A percentile compares a stretch with the other conserved stretches of the same genome.
These are phyloP conservation scores for Diplodia sapinea DNA, from an alignment of 2,329 filamentous ascomycete species.

Conservation along the genomic window DNA sequence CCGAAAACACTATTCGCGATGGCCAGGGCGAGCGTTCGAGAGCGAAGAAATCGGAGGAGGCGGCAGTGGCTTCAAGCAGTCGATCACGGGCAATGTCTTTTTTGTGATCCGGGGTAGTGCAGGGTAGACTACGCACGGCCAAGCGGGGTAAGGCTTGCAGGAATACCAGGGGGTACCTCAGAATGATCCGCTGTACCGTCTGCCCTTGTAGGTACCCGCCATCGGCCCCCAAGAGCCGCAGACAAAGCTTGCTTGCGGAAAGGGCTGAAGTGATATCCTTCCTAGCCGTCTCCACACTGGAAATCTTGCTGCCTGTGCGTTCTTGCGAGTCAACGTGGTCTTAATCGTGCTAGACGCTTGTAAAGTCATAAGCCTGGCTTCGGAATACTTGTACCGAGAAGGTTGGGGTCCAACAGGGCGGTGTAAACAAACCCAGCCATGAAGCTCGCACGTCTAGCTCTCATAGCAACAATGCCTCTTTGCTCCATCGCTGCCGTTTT, in stretches of 20 bases:
- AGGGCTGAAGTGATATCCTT: neutral
- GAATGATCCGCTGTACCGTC: neutral
- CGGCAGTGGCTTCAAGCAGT: neutral
- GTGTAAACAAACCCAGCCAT: neutral
- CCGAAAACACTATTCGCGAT: neutral
- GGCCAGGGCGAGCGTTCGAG: neutral
- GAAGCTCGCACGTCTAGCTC: neutral
- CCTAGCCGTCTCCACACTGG: neutral
- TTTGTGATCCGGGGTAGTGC: neutral
- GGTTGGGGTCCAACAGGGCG: neutral
- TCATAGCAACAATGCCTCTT: neutral
- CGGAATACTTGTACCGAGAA: neutral
- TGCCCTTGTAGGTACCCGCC: neutral
- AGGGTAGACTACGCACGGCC: neutral
- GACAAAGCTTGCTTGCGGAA: conserved; percentile 10
- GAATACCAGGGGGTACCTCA: neutral
- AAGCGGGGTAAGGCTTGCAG: conserved; percentile 1
- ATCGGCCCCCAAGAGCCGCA: neutral
- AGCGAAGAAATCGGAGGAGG: neutral
- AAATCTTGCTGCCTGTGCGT: neutral
- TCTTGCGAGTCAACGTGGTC: conserved; percentile 10
- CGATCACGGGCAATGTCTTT: neutral
- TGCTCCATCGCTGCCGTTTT: neutral
- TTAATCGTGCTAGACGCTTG: neutral
- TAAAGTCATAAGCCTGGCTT: neutral